Percentiles rank a stretch among this genome's conserved stretches.
These are phyloP conservation scores for Phoma sp. DNA, from an alignment of 2,329 filamentous ascomycete species.

Conservation along the genomic window DNA sequence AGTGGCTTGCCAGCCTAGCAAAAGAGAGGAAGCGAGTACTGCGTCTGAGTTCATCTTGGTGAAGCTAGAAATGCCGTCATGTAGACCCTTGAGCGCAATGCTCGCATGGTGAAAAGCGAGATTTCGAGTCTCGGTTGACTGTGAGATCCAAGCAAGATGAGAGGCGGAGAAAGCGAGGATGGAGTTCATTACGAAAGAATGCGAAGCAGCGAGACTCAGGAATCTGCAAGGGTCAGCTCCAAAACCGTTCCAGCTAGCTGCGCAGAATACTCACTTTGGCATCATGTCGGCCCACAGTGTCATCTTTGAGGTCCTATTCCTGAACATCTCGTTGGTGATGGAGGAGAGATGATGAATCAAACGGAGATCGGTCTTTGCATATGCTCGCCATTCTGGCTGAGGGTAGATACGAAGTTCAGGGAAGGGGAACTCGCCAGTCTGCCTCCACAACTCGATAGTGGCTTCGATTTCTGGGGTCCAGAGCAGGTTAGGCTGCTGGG, in stretches of 20 bases:
- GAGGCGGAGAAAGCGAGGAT: conserved; percentile 93
- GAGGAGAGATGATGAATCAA: conserved; percentile 90
- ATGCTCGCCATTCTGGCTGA: conserved; percentile 72
- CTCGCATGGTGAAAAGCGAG: conserved; percentile 89
- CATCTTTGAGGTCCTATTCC: conserved; percentile 78
- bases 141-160: conserved; percentile 87
- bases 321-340: conserved; percentile 81
- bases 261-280: conserved; percentile 71
- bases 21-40: conserved; percentile 85
- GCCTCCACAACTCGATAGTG: conserved; percentile 81
- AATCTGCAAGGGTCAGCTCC: conserved; percentile 62
- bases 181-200: conserved; percentile 92
- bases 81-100: conserved; percentile 82
- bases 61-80: conserved; percentile 85
- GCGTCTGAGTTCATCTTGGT: conserved; percentile 88
- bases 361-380: conserved; percentile 79
- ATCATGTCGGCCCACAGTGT: conserved; percentile 94
- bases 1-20: conserved; percentile 93
- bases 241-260: not conserved
- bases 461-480: conserved; percentile 87
- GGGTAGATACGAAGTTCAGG: conserved; percentile 79
- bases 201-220: conserved; percentile 78
- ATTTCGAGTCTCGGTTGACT: conserved; percentile 83
- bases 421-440: conserved; percentile 84
- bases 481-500: conserved; percentile 68